These are phyloP conservation scores for Trametes maxima DNA, from an alignment of 768 basidiomycete genomes.

Conservation along the genomic window DNA sequence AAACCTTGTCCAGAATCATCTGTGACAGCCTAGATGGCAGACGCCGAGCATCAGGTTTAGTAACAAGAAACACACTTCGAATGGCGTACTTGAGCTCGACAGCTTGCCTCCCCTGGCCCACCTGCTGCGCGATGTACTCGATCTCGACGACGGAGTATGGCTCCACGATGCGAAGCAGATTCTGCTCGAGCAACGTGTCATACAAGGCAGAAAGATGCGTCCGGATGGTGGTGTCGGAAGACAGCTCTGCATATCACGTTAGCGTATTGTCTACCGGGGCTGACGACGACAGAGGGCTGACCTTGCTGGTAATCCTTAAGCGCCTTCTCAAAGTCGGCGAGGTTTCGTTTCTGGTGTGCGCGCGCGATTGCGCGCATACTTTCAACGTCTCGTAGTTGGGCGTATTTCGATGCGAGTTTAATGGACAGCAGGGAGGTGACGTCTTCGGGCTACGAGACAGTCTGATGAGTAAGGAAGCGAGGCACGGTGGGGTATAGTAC, in stretches of 20 bases:
- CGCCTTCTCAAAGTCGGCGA: conserved; percentile 88
- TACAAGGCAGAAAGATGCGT: conserved; percentile 93
- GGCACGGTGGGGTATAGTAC: conserved; percentile 30
- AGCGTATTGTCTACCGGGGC: background rate
- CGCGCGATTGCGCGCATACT: conserved; percentile 94
- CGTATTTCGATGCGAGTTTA: conserved; percentile 88
- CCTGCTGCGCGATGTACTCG: conserved; percentile 81
- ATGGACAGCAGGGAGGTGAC: conserved; percentile 83
- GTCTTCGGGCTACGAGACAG: conserved; percentile 78
- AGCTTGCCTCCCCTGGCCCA: conserved; percentile 83
- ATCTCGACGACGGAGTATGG: conserved; percentile 94
- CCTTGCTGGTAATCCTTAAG: conserved; percentile 86
- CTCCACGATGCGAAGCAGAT: conserved; percentile 92
- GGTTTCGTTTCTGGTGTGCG: conserved; percentile 89
- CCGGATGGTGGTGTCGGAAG: conserved; percentile 93
- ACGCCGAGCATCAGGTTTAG: background rate
- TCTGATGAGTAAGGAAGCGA: background rate
- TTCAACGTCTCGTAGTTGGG: conserved; percentile 86
- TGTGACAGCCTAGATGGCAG: conserved; percentile 72
- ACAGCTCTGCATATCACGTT: conserved; percentile 63
- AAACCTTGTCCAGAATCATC: conserved; percentile 96
- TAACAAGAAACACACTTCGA: background rate
- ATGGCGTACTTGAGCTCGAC: conserved; percentile 86
- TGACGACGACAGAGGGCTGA: conserved; percentile 30
- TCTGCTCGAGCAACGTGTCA: conserved; percentile 95